Evolutionary conservation across 2,329 filamentous ascomycete species (phyloP).

Genomic region (Hymenotorrendiella dingleyae): DNA sequence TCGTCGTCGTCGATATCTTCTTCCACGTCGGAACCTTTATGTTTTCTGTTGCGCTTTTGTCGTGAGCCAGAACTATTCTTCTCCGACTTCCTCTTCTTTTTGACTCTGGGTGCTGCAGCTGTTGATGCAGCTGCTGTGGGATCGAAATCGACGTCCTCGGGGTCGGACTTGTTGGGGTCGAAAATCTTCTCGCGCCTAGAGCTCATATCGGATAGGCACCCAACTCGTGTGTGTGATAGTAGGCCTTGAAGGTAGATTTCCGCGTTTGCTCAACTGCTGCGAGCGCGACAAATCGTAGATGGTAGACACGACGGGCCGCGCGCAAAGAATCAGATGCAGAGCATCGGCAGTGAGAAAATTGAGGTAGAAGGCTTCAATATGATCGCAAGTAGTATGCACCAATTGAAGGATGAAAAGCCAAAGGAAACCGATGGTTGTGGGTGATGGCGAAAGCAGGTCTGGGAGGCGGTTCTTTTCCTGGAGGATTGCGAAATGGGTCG

Average conservation of each 20-base stretch:
- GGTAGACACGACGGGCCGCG: background rate
- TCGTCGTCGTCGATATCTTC: slow-evolving; percentile 55
- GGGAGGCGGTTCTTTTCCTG: too few species aligned
- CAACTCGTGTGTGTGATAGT: background rate
- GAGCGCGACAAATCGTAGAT: background rate
- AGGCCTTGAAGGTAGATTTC: background rate
- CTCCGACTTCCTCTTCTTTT: slow-evolving; percentile 22
- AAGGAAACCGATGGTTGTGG: too few species aligned
- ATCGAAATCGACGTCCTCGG: slow-evolving; percentile 61
- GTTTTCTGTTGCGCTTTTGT: slow-evolving; percentile 37
- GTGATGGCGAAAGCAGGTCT: too few species aligned
- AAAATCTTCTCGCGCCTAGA: slow-evolving; percentile 52
- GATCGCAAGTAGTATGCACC: too few species aligned
- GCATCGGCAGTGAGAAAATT: background rate
- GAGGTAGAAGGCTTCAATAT: too few species aligned
- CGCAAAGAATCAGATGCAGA: background rate
- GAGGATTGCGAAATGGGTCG: too few species aligned
- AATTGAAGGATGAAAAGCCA: too few species aligned
- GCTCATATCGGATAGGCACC: slow-evolving; percentile 20
- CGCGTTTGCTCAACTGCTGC: background rate
- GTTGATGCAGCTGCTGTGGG: slow-evolving; percentile 33
- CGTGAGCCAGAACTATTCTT: too few species aligned
- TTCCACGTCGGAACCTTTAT: slow-evolving; percentile 58
- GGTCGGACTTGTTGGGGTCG: slow-evolving; percentile 61
- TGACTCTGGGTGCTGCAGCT: background rate